Evolutionary conservation across 1,284 basidiomycete species (phyloP).

Genomic region (Meripilus lineatus): DNA sequence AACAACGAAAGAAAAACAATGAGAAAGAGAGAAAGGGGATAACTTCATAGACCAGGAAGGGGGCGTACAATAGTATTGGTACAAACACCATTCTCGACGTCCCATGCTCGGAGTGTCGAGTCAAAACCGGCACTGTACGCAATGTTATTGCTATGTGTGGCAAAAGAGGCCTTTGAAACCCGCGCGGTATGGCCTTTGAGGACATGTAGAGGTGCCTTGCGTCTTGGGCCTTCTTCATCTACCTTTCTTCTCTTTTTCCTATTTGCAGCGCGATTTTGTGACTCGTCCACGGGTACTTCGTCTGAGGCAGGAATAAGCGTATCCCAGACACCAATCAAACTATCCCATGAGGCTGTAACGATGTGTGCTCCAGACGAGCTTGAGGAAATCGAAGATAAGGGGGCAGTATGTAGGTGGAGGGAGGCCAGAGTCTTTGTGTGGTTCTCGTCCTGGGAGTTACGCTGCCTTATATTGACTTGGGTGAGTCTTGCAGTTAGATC

Average conservation of each 20-base stretch:
- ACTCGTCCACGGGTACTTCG: conserved; percentile 42
- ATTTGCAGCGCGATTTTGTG: conserved; percentile 30
- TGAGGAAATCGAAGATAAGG: conserved; percentile 63
- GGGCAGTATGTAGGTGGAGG: conserved; percentile 72
- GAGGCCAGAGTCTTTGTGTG: conserved; percentile 47
- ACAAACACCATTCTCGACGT: conserved; percentile 65
- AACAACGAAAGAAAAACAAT: background rate
- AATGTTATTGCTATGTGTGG: conserved; percentile 18
- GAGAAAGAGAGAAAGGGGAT: background rate
- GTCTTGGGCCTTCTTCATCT: conserved; percentile 29
- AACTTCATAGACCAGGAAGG: conserved; percentile 3
- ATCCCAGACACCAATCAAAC: conserved; percentile 76
- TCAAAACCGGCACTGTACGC: conserved; percentile 75
- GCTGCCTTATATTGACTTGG: too few species aligned
- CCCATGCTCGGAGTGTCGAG: conserved; percentile 72
- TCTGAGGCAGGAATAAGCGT: conserved; percentile 56
- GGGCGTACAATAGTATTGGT: conserved; percentile 57
- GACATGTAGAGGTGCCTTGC: conserved; percentile 63
- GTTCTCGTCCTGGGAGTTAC: too few species aligned
- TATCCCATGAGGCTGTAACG: conserved; percentile 78
- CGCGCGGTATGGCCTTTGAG: conserved; percentile 72
- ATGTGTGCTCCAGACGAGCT: conserved; percentile 53
- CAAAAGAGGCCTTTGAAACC: conserved; percentile 63
- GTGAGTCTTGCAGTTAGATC: conserved; percentile 76
- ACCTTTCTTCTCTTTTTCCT: conserved; percentile 55